These are phyloP conservation scores for Aspergillus sp. DNA, from an alignment of 2,329 filamentous ascomycete genomes.

Conservation along the genomic window DNA sequence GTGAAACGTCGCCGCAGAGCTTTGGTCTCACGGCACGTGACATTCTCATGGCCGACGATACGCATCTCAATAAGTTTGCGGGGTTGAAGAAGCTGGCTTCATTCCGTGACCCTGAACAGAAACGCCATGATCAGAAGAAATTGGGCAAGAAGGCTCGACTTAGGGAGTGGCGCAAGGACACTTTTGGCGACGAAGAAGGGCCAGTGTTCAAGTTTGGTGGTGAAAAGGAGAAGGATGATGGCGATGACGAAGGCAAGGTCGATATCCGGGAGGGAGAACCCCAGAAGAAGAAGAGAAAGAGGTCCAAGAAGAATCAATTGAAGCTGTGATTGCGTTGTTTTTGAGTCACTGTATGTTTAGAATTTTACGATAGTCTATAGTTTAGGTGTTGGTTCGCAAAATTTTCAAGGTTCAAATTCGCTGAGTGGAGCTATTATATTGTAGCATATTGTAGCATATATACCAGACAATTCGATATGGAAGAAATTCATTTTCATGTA, in stretches of 20 bases:
- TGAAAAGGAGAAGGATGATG: constrained; percentile 15
- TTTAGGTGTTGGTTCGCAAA: background rate
- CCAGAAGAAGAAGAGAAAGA: constrained; percentile 40
- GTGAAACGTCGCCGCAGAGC: constrained; percentile 82
- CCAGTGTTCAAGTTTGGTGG: constrained; percentile 28
- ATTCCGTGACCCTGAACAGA: constrained; percentile 85
- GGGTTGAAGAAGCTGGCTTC: constrained; percentile 92
- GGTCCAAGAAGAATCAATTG: constrained; percentile 38
- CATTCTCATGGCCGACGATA: constrained; percentile 85
- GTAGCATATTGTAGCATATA: background rate
- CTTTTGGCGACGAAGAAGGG: constrained; percentile 59
- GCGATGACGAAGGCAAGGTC: constrained; percentile 25
- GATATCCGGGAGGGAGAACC: constrained; percentile 40
- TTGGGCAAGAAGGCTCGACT: constrained; percentile 90
- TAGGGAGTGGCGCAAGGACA: constrained; percentile 74
- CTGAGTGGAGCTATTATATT: background rate
- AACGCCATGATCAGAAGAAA: constrained; percentile 79
- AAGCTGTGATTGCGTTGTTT: background rate
- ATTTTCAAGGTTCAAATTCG: background rate
- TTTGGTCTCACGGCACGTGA: constrained; percentile 88
- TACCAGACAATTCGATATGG: too few relatives aligned
- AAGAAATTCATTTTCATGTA: too few relatives aligned
- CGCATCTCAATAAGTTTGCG: constrained; percentile 80
- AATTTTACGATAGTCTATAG: background rate
- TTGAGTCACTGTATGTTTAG: background rate